Evolutionary conservation across 2,329 filamentous ascomycete genomes (phyloP).

Genomic region (Rosellinia necatrix): DNA sequence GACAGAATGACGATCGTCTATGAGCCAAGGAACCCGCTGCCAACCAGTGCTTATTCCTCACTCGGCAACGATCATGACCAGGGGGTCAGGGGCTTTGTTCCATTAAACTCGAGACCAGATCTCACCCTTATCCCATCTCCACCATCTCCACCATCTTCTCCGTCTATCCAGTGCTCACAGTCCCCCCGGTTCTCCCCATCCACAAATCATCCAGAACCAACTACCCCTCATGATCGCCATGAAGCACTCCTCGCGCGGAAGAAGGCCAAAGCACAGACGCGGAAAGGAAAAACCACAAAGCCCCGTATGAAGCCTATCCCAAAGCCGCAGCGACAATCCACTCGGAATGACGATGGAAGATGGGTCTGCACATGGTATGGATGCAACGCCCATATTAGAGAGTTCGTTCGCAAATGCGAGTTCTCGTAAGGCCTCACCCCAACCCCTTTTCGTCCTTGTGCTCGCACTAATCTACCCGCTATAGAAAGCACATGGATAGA

Average conservation of each 20-base stretch:
- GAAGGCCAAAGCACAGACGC: slow-evolving; percentile 1
- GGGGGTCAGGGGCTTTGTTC: slow-evolving; percentile 49
- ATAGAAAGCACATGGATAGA: slow-evolving; percentile 97
- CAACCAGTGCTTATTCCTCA: slow-evolving; percentile 53
- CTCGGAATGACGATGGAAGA: slow-evolving; percentile 72
- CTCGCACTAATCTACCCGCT: slow-evolving; percentile 30
- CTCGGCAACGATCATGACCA: slow-evolving; percentile 49
- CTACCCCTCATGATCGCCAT: slow-evolving; percentile 22
- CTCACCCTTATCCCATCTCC: slow-evolving; percentile 27
- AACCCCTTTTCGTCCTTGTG: not conserved
- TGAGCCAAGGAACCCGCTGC: slow-evolving; percentile 51
- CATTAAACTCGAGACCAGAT: slow-evolving; percentile 44
- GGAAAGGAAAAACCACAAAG: slow-evolving; percentile 13
- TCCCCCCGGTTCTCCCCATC: slow-evolving; percentile 29
- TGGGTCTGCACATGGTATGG: slow-evolving; percentile 74
- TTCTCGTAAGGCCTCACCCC: slow-evolving; percentile 75
- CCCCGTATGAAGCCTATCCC: slow-evolving; percentile 58
- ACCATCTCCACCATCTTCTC: slow-evolving; percentile 25
- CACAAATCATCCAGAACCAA: slow-evolving; percentile 22
- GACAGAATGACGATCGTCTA: slow-evolving; percentile 57
- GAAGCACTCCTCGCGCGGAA: slow-evolving; percentile 9
- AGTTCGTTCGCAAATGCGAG: slow-evolving; percentile 84
- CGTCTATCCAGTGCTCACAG: slow-evolving; percentile 22
- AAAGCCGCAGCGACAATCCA: slow-evolving; percentile 62
- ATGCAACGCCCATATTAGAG: slow-evolving; percentile 63